phyloP scores from a whole-genome alignment of 306 rosid species.

The cucumber (Cucumis sativus) region DNA sequence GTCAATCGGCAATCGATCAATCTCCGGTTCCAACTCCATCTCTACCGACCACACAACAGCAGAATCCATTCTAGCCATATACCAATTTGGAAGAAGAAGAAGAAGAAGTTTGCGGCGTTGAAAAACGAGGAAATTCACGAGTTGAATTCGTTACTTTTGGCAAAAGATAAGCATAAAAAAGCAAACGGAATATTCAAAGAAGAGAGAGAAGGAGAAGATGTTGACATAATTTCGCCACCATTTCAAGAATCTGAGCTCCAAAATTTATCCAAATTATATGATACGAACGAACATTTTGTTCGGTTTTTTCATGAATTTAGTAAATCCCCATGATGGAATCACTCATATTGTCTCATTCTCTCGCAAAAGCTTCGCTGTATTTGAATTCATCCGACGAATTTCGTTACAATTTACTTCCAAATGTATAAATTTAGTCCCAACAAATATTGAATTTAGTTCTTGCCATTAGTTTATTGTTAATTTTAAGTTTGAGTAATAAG shows the following conservation, averaged over 20 bases:
- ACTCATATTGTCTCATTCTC: background rate
- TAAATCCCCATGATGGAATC: background rate
- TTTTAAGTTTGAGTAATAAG: too few relatives aligned
- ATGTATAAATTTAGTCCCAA: too few relatives aligned
- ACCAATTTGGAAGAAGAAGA: background rate
- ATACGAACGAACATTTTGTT: too few relatives aligned
- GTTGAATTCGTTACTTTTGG: background rate
- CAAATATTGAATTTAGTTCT: too few relatives aligned
- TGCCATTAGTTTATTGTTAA: too few relatives aligned
- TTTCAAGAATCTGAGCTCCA: background rate
- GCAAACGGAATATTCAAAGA: background rate
- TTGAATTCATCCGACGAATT: too few relatives aligned
- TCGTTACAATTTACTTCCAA: too few relatives aligned
- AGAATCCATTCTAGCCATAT: background rate
- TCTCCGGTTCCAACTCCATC: conserved; percentile 46
- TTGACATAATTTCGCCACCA: background rate
- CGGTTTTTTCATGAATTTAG: background rate
- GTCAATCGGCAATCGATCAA: conserved; percentile 77
- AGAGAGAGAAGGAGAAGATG: background rate
- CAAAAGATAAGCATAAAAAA: background rate
- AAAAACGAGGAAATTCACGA: background rate
- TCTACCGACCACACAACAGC: background rate
- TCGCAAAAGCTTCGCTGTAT: too few relatives aligned
- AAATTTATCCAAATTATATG: background rate
- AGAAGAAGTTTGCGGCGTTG: background rate